phyloP scores from a whole-genome alignment of 2,329 filamentous ascomycete genomes.

The Trichoderma harzianum region DNA sequence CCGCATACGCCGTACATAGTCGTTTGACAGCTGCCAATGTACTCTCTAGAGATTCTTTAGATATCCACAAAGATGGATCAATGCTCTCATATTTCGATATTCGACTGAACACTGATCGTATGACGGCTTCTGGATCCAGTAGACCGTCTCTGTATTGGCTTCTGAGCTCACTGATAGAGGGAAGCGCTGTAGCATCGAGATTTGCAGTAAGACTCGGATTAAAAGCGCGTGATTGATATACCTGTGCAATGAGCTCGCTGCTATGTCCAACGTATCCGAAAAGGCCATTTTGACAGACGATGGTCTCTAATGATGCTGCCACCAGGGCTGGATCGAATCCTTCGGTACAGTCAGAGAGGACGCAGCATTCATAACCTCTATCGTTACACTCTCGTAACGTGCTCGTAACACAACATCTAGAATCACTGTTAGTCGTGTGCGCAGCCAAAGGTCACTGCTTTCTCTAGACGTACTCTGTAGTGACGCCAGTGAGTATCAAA shows the following conservation, averaged over 20 bases:
- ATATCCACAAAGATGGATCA: not conserved
- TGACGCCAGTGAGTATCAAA: not conserved
- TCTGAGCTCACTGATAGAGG: not conserved
- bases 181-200: not conserved
- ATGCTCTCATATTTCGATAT: not conserved
- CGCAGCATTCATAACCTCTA: conserved; percentile 1
- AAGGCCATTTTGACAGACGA: not conserved
- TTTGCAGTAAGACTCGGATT: no score
- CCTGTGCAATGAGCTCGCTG: not conserved
- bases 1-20: not conserved
- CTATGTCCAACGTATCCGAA: not conserved
- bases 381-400: not conserved
- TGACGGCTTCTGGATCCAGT: not conserved
- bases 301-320: not conserved
- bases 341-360: not conserved
- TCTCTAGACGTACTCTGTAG: not conserved
- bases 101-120: not conserved
- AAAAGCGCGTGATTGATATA: not conserved
- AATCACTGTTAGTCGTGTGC: not conserved
- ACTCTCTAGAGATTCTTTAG: not conserved
- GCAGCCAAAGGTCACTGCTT: not conserved
- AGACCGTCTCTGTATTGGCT: not conserved
- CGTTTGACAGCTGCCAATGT: not conserved
- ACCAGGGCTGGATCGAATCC: not conserved
- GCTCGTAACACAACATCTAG: not conserved